Evolutionary conservation across 208 protist genomes (phyloP).

Genomic region (Trichomonas vaginalis): DNA sequence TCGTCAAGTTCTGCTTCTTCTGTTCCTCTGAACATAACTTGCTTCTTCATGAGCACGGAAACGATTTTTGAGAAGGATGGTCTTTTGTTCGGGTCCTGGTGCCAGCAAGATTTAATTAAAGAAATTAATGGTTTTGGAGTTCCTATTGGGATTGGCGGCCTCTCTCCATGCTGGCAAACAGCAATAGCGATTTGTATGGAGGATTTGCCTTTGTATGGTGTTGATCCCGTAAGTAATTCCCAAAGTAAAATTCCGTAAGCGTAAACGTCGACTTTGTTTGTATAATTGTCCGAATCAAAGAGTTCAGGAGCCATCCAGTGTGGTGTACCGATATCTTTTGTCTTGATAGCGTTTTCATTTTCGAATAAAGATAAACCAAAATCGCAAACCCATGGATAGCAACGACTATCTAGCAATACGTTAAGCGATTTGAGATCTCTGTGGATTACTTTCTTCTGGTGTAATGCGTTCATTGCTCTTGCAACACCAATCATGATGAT

Average conservation of each 20-base stretch:
- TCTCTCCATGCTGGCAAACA: neutral
- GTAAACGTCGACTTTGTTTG: conserved; percentile 1
- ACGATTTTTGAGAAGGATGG: neutral
- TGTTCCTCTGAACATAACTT: neutral
- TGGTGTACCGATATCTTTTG: neutral
- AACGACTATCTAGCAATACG: neutral
- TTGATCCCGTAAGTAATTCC: neutral
- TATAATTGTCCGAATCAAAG: neutral
- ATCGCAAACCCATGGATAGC: neutral
- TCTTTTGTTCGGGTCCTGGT: neutral
- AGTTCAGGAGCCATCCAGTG: conserved; percentile 14
- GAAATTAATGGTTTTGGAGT: neutral
- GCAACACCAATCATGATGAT: neutral
- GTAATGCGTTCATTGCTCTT: neutral
- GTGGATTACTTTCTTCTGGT: neutral
- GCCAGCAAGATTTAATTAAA: neutral
- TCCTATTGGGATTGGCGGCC: neutral
- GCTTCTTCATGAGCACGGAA: neutral
- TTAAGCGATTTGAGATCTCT: neutral
- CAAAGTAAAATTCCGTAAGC: neutral
- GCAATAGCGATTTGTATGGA: neutral
- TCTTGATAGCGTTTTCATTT: neutral
- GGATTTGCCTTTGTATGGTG: neutral
- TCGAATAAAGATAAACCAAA: neutral
- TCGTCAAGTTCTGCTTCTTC: neutral